phyloP scores from a whole-genome alignment of 2,329 filamentous ascomycete genomes.

The Beauveria sp. region DNA sequence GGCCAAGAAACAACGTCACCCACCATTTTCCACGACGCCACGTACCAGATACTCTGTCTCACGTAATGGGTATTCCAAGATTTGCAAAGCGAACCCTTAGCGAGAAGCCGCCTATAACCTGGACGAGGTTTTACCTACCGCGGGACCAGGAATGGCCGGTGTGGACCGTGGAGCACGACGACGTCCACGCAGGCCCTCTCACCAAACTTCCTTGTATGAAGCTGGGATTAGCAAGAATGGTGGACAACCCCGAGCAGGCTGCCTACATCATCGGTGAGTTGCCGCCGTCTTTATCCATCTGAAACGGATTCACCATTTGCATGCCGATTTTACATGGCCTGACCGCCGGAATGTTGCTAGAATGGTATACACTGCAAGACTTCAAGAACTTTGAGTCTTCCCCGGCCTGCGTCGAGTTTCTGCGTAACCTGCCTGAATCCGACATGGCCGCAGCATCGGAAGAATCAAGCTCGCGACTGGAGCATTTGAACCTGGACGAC shows the following conservation, averaged over 20 bases:
- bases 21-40: no score
- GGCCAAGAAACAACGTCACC: no score
- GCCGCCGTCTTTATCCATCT: background rate
- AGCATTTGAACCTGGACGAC: background rate
- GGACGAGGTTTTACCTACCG: conserved; percentile 18
- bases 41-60: no score
- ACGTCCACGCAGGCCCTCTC: conserved; percentile 16
- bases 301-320: background rate
- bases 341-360: background rate
- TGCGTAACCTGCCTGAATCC: conserved; percentile 13
- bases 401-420: conserved; percentile 15
- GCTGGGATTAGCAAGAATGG: conserved; percentile 9
- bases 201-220: no score
- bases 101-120: no score
- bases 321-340: background rate
- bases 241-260: conserved; percentile 16
- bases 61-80: no score
- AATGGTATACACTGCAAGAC: conserved; percentile 11
- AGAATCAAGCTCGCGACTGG: background rate
- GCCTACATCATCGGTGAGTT: conserved; percentile 15
- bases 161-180: conserved; percentile 11
- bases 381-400: conserved; percentile 16
- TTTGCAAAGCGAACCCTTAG: no score
- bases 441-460: background rate
- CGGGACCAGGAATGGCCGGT: conserved; percentile 17